These are phyloP conservation scores for Metroxylon sagu DNA, from an alignment of 176 grass and related monocot genomes.

Conservation along the genomic window DNA sequence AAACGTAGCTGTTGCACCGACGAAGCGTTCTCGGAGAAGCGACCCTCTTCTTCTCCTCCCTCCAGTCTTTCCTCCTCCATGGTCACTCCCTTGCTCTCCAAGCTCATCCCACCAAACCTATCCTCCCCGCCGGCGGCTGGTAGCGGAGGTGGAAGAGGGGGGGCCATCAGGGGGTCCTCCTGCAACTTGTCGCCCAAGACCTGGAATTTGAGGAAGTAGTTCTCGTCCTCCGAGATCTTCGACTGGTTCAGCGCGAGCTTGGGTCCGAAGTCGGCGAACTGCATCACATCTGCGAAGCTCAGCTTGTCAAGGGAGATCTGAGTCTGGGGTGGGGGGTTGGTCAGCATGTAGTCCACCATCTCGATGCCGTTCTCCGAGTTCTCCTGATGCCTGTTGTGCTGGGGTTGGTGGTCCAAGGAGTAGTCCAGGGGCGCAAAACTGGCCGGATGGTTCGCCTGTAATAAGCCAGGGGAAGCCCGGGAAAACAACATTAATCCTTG, in stretches of 20 bases:
- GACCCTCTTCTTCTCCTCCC: constrained; percentile 25
- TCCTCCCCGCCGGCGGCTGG: too few relatives aligned
- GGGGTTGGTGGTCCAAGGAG: not conserved
- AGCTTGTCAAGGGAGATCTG: constrained; percentile 67
- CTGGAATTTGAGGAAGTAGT: constrained; percentile 61
- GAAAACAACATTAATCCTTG: not conserved
- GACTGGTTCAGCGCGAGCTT: constrained; percentile 76
- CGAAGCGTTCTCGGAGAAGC: constrained; percentile 36
- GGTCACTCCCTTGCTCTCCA: not conserved
- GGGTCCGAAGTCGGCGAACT: constrained; percentile 86
- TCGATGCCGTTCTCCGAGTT: constrained; percentile 23
- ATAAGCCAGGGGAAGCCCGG: not conserved
- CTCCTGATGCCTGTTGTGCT: constrained; percentile 4
- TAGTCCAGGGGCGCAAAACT: constrained; percentile 30
- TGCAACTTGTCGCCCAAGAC: constrained; percentile 8
- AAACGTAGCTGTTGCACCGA: constrained; percentile 26
- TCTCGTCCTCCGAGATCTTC: constrained; percentile 13
- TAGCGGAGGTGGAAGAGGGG: not conserved
- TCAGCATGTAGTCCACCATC: constrained; percentile 93
- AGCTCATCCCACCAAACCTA: too few relatives aligned
- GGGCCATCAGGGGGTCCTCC: constrained; percentile 4
- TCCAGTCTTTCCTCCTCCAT: constrained; percentile 22
- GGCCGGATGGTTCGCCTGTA: constrained; percentile 18
- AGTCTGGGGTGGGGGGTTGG: constrained; percentile 34
- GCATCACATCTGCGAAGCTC: constrained; percentile 78